Evolutionary conservation across 1,284 basidiomycete species (phyloP), one percentile per base, ranked within the genome.

Genomic region (Malassezia cuniculi): DNA sequence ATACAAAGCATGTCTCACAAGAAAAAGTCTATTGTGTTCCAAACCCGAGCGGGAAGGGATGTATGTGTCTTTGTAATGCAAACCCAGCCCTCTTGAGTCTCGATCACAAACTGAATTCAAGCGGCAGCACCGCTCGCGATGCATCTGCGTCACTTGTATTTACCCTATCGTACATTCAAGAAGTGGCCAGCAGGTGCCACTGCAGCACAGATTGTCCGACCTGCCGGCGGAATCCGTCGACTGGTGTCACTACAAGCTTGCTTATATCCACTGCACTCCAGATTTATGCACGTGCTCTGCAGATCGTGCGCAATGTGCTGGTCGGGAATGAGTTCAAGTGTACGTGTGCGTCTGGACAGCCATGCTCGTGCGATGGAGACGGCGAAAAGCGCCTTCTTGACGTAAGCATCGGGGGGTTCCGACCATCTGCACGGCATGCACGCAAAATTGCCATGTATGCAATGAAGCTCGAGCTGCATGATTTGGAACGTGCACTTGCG

Each of bases 171-270:
- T 57, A 58, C 14, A 56, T 52, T 11, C 63, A 63, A 28, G 56
- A 60, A 4, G 54, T 66, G 3, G 43, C 57, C 0, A 52, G 47
- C n/a, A 53, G 57, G 17, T 66, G 63, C 36, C 51, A 54, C 1
- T 66, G 63, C 27, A 59, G 55, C 3, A 47, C 61, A 6, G 55
- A 60, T 36, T 66, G 63, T 18, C 61, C 61, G 1, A 64, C 61
- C 4, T 66, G 63, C 32, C 52, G 61, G 17, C 43, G 46, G 4
- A 53, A 61, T 31, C 54, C 61, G 1, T 50, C 47, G 7, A 57
- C 54, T 21, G 47, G 50, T 36, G 42, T 58, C 10, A 52, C 40
- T n/a, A 60, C 61, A 0, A 49, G 47, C 24, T 28, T 66, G 26
- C 44, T 66, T 1, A 57, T 66, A 6, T 52, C 51, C 1, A 65